Base-by-base conservation (phyloP, 2,329 filamentous ascomycete species). In the Colletotrichum shisoi region DNA sequence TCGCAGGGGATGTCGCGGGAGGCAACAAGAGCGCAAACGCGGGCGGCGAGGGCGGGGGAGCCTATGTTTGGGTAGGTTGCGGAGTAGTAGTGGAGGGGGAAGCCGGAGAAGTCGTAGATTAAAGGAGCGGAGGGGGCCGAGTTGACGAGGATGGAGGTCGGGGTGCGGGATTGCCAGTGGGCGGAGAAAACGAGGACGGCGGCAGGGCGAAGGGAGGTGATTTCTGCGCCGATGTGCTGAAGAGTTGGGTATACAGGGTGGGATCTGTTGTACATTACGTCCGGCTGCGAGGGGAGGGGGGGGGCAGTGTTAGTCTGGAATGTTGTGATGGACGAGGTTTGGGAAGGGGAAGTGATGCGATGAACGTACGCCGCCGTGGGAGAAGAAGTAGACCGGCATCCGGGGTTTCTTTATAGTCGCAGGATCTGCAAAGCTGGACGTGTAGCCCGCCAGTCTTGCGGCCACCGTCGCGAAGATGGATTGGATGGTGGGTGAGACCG, bases 131-230 rank as follows among this genome's bases (percentile, higher is more conserved):
- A 78, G 63, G 87, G 86, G 3, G 85, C 87, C 9, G 84, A 86
- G 75, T 92, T 92, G 71, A 92, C 83, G 72, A 89, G 80, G 69
- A 92, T 84, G 3, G 27, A n/a, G 3, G 79, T 81, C 71, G 83
- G 79, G 45, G 78, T 77, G 62, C 74, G 78, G 52, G 83, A 87
- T 77, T 91, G 88, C 91, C 91, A 93, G 76, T 94, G 91, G 1
- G 90, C 91, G 0, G 90, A 92, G 74, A 94, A 89, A 31, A 93
- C 88, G 1, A 93, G 87, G 17, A 93, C 84, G 2, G 90, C 91
- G 69, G 86, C 88, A 1, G 91, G 91, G 72, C 88, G 89, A 49
- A 92, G 86, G 34, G 84, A 80, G 0, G 89, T 92, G 74, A 93
- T 92, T 72, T 93, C 90, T 8, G 76, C 81, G 48, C 91, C 91